Percentiles rank a stretch among this genome's conserved stretches.
Conservation (phyloP, 1,139 yeast genomes). For the Pichia sp. region DNA sequence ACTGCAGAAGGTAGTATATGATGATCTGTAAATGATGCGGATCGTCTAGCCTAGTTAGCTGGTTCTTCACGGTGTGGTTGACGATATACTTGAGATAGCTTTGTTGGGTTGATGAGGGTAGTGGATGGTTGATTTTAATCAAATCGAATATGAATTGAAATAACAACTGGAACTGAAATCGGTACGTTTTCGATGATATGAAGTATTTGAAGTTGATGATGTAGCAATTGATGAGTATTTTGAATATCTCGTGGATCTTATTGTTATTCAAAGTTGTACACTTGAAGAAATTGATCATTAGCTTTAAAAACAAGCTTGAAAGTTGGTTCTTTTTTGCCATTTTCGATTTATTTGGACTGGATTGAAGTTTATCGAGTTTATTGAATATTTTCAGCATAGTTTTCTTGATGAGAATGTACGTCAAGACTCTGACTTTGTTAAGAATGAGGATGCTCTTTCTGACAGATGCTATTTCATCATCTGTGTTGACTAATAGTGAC, state of each 20-base stretch:
- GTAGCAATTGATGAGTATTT: conserved; percentile 15
- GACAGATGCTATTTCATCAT: no score
- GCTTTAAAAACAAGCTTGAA: conserved; percentile 8
- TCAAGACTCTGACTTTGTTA: neutral
- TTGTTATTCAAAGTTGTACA: conserved; percentile 4
- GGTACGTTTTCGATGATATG: neutral
- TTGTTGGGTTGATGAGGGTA: neutral
- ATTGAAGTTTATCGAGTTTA: neutral
- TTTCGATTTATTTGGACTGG: neutral
- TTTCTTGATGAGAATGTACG: neutral
- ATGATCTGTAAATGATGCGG: conserved; percentile 7
- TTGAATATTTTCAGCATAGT: neutral
- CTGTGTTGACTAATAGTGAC: no score
- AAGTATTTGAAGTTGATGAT: conserved; percentile 11
- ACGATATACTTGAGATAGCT: conserved; percentile 5
- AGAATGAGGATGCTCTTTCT: no score
- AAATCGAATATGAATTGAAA: conserved; percentile 14
- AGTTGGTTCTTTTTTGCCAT: conserved; percentile 5
- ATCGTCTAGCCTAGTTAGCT: conserved; percentile 8
- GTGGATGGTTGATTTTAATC: conserved; percentile 2
- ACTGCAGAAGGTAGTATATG: conserved; percentile 13
- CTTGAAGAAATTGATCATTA: conserved; percentile 6
- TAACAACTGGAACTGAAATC: conserved; percentile 7
- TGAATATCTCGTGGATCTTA: conserved; percentile 11
- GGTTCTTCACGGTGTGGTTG: conserved; percentile 10